phyloP scores from a whole-genome alignment of 768 basidiomycete genomes.

The Sarcomyxa edulis region DNA sequence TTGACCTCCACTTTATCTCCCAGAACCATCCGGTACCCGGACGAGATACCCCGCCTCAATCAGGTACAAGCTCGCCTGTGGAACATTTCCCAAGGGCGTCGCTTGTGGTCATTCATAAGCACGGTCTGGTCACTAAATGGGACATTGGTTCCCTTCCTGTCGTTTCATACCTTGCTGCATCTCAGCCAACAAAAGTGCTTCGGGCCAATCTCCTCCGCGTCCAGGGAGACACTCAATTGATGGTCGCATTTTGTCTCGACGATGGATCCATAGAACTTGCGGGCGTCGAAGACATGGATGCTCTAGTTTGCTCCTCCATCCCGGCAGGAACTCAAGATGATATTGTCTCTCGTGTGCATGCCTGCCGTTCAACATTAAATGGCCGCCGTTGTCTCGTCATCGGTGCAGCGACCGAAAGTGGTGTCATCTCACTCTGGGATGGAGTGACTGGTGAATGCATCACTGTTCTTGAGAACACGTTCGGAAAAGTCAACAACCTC shows the following conservation, averaged over 20 bases:
- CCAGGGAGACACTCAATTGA: constrained; percentile 35
- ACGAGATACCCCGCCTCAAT: constrained; percentile 15
- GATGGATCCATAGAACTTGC: constrained; percentile 65
- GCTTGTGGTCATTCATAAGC: constrained; percentile 52
- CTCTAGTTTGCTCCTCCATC: constrained; percentile 40
- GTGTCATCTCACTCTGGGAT: constrained; percentile 76
- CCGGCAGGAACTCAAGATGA: constrained; percentile 57
- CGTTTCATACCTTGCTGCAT: constrained; percentile 36
- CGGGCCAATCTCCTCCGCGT: constrained; percentile 46
- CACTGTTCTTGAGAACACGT: constrained; percentile 51
- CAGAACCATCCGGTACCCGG: constrained; percentile 12
- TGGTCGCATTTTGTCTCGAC: constrained; percentile 56
- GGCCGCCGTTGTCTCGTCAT: constrained; percentile 49
- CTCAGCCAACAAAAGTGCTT: constrained; percentile 34
- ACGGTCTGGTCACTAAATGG: constrained; percentile 56
- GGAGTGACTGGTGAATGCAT: constrained; percentile 59
- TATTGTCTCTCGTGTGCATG: constrained; percentile 46
- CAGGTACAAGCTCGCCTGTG: constrained; percentile 27
- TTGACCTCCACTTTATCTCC: constrained; percentile 52
- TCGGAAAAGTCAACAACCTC: constrained; percentile 55
- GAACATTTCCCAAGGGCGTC: constrained; percentile 13
- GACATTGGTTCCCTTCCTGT: constrained; percentile 26
- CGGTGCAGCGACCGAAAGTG: constrained; percentile 57
- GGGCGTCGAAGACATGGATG: constrained; percentile 42
- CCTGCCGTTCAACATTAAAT: constrained; percentile 46